A percentile compares a stretch with the other conserved stretches of the same genome.
Evolutionary conservation across 495 filamentous ascomycete genomes (phyloP).

Genomic region (Terfezia boudieri): DNA sequence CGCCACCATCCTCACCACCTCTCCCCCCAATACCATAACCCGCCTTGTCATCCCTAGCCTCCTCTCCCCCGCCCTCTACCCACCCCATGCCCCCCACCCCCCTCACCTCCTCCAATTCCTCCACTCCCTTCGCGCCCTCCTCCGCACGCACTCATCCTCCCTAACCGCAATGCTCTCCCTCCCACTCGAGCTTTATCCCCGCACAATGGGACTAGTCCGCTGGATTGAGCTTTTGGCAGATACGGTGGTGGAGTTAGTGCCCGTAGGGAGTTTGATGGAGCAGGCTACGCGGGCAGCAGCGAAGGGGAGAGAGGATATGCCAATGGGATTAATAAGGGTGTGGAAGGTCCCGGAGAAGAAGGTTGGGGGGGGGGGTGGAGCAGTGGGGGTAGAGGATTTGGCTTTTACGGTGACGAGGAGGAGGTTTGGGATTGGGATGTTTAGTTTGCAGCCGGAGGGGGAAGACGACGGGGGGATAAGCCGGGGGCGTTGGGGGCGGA

Average conservation of each 20-base stretch:
- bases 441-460: constrained; percentile 72
- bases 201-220: constrained; percentile 51
- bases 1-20: constrained; percentile 31
- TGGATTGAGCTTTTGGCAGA: constrained; percentile 78
- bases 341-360: constrained; percentile 61
- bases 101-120: constrained; percentile 60
- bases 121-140: constrained; percentile 51
- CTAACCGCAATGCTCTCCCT: constrained; percentile 58
- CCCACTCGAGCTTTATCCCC: constrained; percentile 60
- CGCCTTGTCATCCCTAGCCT: constrained; percentile 65
- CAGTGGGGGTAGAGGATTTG: constrained; percentile 49
- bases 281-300: constrained; percentile 1
- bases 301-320: constrained; percentile 36
- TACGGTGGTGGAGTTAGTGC: constrained; percentile 69
- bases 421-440: constrained; percentile 68
- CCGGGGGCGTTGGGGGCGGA: not conserved
- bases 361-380: constrained; percentile 58
- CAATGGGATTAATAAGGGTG: constrained; percentile 66
- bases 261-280: constrained; percentile 33
- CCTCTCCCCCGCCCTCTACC: constrained; percentile 64
- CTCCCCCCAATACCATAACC: constrained; percentile 41
- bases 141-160: constrained; percentile 39
- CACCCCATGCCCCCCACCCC: constrained; percentile 40
- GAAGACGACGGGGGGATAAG: constrained; percentile 45
- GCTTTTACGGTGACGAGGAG: constrained; percentile 72